These are phyloP conservation scores for Aspergillus leporis DNA, from an alignment of 495 filamentous ascomycete genomes.

Conservation along the genomic window DNA sequence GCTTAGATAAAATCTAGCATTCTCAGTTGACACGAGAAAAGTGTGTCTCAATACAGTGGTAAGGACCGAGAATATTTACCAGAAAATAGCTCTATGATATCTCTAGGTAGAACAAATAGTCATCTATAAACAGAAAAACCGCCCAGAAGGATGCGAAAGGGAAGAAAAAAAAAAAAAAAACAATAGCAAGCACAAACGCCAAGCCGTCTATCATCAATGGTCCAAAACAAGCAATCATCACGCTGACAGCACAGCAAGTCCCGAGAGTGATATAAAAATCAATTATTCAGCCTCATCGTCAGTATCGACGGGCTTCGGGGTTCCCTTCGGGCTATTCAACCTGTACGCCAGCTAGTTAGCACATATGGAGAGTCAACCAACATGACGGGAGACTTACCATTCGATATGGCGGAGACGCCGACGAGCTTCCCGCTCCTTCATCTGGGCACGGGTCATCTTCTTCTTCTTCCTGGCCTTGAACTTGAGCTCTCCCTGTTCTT, in stretches of 20 bases:
- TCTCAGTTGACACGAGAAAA: too few species aligned
- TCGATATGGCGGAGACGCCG: constrained; percentile 91
- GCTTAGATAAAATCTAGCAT: too few species aligned
- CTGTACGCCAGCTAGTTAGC: constrained; percentile 29
- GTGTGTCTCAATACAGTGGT: too few species aligned
- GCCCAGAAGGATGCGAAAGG: background rate
- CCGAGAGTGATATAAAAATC: background rate
- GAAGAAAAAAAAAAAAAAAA: too few species aligned
- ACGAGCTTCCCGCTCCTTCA: constrained; percentile 89
- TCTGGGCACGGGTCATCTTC: constrained; percentile 95
- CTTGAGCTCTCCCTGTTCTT: constrained; percentile 79
- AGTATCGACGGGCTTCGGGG: constrained; percentile 73
- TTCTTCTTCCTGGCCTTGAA: constrained; percentile 97
- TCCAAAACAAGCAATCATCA: constrained; percentile 2
- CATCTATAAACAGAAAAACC: background rate
- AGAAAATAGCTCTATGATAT: background rate
- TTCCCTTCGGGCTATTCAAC: constrained; percentile 65
- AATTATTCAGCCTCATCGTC: constrained; percentile 64
- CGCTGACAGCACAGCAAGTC: background rate
- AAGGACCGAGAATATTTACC: too few species aligned
- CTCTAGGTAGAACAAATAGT: background rate
- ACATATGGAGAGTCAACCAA: background rate
- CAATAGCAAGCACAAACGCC: background rate
- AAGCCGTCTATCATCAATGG: constrained; percentile 1
- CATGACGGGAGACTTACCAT: constrained; percentile 52